A percentile compares a stretch with the other conserved stretches of the same genome.
Evolutionary conservation across 257 asterid species (phyloP).

Genomic region (Verbascum thapsus): DNA sequence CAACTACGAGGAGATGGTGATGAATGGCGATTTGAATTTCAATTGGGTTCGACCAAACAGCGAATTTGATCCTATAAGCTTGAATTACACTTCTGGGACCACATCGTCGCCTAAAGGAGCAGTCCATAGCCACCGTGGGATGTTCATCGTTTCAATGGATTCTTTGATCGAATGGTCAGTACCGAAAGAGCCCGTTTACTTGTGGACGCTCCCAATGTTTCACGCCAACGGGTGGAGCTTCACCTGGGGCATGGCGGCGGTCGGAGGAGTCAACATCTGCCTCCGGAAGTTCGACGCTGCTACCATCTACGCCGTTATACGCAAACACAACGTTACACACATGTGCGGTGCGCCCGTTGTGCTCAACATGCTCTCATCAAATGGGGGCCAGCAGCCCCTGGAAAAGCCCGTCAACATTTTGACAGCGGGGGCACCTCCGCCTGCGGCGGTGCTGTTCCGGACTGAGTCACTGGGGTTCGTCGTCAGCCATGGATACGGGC

Average conservation of each 20-base stretch:
- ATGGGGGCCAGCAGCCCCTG: constrained; percentile 35
- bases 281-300: constrained; percentile 64
- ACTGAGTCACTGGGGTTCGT: constrained; percentile 65
- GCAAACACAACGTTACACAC: constrained; percentile 58
- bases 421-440: constrained; percentile 88
- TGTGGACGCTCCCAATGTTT: constrained; percentile 95
- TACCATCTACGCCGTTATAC: constrained; percentile 44
- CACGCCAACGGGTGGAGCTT: constrained; percentile 89
- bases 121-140: constrained; percentile 72
- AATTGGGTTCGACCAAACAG: constrained; percentile 59
- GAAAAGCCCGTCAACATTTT: constrained; percentile 45
- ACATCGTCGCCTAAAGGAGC: constrained; percentile 85
- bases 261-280: constrained; percentile 66
- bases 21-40: constrained; percentile 51
- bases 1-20: constrained; percentile 44
- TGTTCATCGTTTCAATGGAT: constrained; percentile 52
- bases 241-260: constrained; percentile 87
- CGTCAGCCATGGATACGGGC: constrained; percentile 73
- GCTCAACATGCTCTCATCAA: constrained; percentile 55
- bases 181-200: constrained; percentile 60
- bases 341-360: constrained; percentile 94
- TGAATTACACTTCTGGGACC: constrained; percentile 87
- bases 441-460: constrained; percentile 56
- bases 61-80: constrained; percentile 56
- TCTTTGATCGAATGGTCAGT: constrained; percentile 65